phyloP scores from a whole-genome alignment of 2,329 filamentous ascomycete genomes.

The Nemania diffusa region DNA sequence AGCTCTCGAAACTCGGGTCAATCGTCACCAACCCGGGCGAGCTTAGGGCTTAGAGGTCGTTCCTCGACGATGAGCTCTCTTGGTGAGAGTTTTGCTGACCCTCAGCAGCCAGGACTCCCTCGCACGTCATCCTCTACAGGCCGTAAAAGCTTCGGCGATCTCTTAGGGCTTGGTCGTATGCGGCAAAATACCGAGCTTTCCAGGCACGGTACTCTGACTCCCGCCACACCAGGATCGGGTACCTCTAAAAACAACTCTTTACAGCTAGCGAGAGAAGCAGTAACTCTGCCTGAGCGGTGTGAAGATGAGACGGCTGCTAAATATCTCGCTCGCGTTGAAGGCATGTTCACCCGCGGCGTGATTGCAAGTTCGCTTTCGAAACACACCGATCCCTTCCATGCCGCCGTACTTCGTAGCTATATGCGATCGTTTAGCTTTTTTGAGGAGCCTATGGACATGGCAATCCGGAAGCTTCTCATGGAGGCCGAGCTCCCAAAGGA shows the following conservation, averaged over 20 bases:
- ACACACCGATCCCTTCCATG: constrained; percentile 83
- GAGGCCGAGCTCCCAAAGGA: constrained; percentile 96
- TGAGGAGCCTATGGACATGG: constrained; percentile 97
- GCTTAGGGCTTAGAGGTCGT: constrained; percentile 73
- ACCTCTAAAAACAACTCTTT: constrained; percentile 86
- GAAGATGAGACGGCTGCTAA: constrained; percentile 91
- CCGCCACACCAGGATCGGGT: constrained; percentile 74
- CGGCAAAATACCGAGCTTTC: constrained; percentile 82
- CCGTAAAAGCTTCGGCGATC: constrained; percentile 90
- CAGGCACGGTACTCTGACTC: constrained; percentile 74
- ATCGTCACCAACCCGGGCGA: constrained; percentile 73
- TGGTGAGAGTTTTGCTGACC: constrained; percentile 75
- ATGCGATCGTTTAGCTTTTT: constrained; percentile 97
- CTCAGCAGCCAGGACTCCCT: constrained; percentile 72
- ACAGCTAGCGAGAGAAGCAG: constrained; percentile 76
- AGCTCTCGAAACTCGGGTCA: constrained; percentile 65
- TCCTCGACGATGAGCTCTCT: constrained; percentile 92
- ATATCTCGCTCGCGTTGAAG: constrained; percentile 86
- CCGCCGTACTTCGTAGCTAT: constrained; percentile 87
- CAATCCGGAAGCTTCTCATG: constrained; percentile 93
- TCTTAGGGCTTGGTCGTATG: constrained; percentile 81
- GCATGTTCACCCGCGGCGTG: constrained; percentile 79
- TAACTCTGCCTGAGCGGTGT: constrained; percentile 78
- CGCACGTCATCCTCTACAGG: constrained; percentile 89
- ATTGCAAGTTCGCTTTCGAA: constrained; percentile 90